Conservation (phyloP, 2,329 filamentous ascomycete genomes). For the Fusarium domesticum region DNA sequence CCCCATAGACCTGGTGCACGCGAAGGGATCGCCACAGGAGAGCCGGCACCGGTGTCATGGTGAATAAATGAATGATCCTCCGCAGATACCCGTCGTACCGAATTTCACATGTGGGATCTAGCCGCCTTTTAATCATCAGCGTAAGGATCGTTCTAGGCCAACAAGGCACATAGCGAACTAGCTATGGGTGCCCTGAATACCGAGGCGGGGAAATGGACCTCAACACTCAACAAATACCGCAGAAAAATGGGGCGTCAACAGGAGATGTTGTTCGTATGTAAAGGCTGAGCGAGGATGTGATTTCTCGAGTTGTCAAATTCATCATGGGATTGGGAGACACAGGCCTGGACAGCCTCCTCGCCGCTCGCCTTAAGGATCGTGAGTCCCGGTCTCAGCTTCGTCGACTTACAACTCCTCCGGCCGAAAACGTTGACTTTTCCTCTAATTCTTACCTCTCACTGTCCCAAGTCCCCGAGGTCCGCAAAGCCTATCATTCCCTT, state of each 20-base stretch:
- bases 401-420: constrained; percentile 55
- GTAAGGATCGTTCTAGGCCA: neutral
- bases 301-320: neutral
- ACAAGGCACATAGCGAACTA: no score
- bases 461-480: constrained; percentile 47
- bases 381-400: constrained; percentile 39
- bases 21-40: constrained; percentile 67
- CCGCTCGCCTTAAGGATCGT: constrained; percentile 29
- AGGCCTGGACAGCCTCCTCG: constrained; percentile 30
- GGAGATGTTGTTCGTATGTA: no score
- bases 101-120: constrained; percentile 6
- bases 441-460: constrained; percentile 81
- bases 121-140: constrained; percentile 15
- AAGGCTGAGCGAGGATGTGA: neutral
- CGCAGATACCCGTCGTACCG: neutral
- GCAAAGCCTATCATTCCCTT: constrained; percentile 60
- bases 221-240: neutral
- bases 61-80: neutral
- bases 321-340: constrained; percentile 9
- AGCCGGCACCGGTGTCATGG: constrained; percentile 51
- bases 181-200: no score
- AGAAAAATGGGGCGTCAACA: neutral
- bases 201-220: neutral
- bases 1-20: constrained; percentile 74
- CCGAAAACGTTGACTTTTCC: constrained; percentile 70